Evolutionary conservation across 2,329 filamentous ascomycete species (phyloP).

Genomic region (Grosmannia huntii): DNA sequence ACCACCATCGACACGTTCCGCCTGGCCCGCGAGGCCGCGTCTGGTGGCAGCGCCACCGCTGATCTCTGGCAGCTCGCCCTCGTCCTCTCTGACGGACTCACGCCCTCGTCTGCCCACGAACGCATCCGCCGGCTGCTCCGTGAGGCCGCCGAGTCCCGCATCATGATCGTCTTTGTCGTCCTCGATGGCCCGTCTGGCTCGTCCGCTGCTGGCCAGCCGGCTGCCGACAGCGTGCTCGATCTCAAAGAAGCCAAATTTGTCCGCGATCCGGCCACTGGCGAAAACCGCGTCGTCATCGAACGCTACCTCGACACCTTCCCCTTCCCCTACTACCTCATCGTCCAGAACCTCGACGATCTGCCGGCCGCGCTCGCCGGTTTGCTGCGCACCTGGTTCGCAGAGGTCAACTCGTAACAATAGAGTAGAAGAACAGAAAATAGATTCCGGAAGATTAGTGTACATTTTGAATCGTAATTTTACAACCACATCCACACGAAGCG

Average conservation of each 20-base stretch:
- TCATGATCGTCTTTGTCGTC: slow-evolving; percentile 97
- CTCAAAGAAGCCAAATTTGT: slow-evolving; percentile 78
- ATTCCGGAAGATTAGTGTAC: not conserved
- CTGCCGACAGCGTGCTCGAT: slow-evolving; percentile 63
- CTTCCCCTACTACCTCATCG: slow-evolving; percentile 93
- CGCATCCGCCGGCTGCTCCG: slow-evolving; percentile 70
- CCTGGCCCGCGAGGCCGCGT: slow-evolving; percentile 51
- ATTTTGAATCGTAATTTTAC: not conserved
- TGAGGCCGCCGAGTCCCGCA: slow-evolving; percentile 80
- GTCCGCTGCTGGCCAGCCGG: slow-evolving; percentile 48
- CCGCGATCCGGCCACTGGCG: slow-evolving; percentile 39
- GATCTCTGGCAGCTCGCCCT: slow-evolving; percentile 94
- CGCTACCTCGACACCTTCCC: slow-evolving; percentile 92
- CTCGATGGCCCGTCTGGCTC: slow-evolving; percentile 53
- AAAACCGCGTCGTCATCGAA: slow-evolving; percentile 65
- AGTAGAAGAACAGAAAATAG: not conserved
- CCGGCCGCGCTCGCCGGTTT: slow-evolving; percentile 78
- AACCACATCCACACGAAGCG: not conserved
- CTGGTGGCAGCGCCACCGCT: slow-evolving; percentile 27
- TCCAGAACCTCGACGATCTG: slow-evolving; percentile 81
- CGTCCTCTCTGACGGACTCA: slow-evolving; percentile 87
- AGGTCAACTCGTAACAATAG: slow-evolving; percentile 27
- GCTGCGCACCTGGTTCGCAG: slow-evolving; percentile 90
- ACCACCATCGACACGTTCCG: slow-evolving; percentile 73
- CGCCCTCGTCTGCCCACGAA: slow-evolving; percentile 68